Percentiles rank a stretch among this genome's conserved stretches.
phyloP scores from a whole-genome alignment of 345 rosid genomes.

The Arabis hirsuta region DNA sequence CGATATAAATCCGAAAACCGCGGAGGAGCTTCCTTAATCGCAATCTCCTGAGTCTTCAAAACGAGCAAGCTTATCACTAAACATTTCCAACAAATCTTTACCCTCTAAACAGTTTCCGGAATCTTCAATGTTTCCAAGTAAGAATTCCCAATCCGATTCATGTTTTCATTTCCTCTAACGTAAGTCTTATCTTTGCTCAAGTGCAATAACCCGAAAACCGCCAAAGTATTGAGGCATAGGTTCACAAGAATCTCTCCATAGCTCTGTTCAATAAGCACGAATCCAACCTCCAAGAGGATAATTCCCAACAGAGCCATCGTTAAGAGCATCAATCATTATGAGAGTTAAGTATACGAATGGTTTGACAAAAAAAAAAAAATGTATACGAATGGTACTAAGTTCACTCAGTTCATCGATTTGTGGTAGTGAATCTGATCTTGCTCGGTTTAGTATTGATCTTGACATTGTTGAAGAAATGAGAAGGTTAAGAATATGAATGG shows the following conservation, averaged over 20 bases:
- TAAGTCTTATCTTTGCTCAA: slow-evolving; percentile 26
- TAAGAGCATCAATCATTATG: neutral
- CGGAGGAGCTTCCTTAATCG: slow-evolving; percentile 12
- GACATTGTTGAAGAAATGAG: neutral
- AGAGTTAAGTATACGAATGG: too few relatives aligned
- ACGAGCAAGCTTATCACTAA: neutral
- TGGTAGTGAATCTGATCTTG: neutral
- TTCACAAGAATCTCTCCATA: neutral
- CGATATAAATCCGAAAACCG: neutral
- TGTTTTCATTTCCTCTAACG: slow-evolving; percentile 3
- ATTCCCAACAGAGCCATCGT: neutral
- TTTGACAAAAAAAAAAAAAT: too few relatives aligned
- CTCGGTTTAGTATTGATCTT: neutral
- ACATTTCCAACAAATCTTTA: neutral
- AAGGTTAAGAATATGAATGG: neutral
- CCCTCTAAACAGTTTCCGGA: neutral
- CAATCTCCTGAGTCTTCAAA: slow-evolving; percentile 17
- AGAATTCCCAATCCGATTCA: slow-evolving; percentile 6
- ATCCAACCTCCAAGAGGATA: slow-evolving; percentile 3
- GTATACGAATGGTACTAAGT: too few relatives aligned
- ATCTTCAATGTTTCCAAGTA: slow-evolving; percentile 16
- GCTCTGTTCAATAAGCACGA: slow-evolving; percentile 2
- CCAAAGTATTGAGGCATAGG: slow-evolving; percentile 9
- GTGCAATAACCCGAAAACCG: slow-evolving; percentile 15
- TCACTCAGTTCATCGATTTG: neutral